Evolutionary conservation across 2,329 filamentous ascomycete genomes (phyloP).

Genomic region (Kalmusia sp.): DNA sequence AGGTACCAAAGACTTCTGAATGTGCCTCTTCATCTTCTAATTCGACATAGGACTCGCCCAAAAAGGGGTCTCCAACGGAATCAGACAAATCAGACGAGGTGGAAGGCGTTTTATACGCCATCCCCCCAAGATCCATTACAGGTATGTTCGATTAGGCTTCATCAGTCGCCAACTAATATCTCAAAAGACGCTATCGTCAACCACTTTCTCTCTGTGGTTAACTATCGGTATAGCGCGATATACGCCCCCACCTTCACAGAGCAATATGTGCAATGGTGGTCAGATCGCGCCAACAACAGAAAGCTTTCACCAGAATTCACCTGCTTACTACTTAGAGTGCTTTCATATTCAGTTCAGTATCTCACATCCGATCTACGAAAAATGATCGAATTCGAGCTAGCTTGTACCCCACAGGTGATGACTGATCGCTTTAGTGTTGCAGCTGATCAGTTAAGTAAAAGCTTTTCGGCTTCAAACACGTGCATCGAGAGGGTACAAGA

Average conservation of each 20-base stretch:
- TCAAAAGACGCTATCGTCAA: conserved; percentile 55
- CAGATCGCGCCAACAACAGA: conserved; percentile 41
- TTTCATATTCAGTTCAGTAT: conserved; percentile 55
- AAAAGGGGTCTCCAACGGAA: conserved; percentile 18
- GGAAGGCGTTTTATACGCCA: conserved; percentile 39
- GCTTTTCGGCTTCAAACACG: conserved; percentile 53
- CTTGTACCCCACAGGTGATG: conserved; percentile 47
- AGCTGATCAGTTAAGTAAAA: conserved; percentile 52
- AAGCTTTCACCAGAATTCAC: conserved; percentile 54
- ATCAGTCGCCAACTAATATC: too few species aligned
- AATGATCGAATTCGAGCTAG: conserved; percentile 55
- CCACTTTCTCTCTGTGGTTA: conserved; percentile 54
- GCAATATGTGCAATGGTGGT: conserved; percentile 57
- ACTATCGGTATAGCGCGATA: conserved; percentile 56
- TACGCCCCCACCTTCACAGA: conserved; percentile 55
- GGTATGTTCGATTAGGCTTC: too few species aligned
- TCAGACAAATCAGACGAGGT: conserved; percentile 32
- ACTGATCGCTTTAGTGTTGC: conserved; percentile 52
- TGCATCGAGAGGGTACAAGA: conserved; percentile 58
- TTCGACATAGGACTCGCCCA: conserved; percentile 2
- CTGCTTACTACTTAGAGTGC: conserved; percentile 55
- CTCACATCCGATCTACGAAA: conserved; percentile 46
- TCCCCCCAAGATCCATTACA: conserved; percentile 43
- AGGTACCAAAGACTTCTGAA: conserved; percentile 16
- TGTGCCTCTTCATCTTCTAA: not conserved